phyloP scores from a whole-genome alignment of 495 filamentous ascomycete genomes.

The Podospora tetraspora region DNA sequence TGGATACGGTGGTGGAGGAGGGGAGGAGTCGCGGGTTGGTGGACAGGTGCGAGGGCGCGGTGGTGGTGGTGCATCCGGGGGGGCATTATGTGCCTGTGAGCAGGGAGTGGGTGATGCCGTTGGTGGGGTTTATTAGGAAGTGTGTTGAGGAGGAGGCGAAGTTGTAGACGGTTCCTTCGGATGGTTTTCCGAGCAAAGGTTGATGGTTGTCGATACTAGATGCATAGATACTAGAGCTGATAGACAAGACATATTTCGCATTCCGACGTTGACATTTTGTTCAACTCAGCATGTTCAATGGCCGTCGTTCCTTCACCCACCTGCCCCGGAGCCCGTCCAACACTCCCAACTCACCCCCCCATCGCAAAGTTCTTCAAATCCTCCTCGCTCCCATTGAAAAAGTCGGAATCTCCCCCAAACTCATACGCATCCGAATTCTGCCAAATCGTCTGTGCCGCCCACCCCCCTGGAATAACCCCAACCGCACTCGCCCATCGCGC shows the following conservation, averaged over 20 bases:
- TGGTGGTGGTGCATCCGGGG: conserved; percentile 78
- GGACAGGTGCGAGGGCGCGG: conserved; percentile 57
- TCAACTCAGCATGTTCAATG: not conserved
- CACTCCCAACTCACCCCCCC: not conserved
- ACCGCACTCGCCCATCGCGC: conserved; percentile 47
- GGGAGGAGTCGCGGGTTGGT: conserved; percentile 57
- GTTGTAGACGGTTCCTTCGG: too few species aligned
- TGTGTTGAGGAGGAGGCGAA: conserved; percentile 35
- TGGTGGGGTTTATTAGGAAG: conserved; percentile 70
- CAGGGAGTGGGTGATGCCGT: conserved; percentile 69
- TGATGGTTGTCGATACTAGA: too few species aligned
- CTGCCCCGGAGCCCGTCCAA: not conserved
- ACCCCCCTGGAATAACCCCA: conserved; percentile 54
- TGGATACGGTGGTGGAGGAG: conserved; percentile 90
- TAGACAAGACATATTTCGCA: not conserved
- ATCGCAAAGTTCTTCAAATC: not conserved
- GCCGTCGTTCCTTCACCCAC: not conserved
- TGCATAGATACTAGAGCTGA: not conserved
- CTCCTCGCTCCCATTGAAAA: conserved; percentile 41
- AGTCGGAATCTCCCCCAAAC: conserved; percentile 49
- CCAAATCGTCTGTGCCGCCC: conserved; percentile 45
- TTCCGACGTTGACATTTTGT: not conserved
- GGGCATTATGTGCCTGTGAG: conserved; percentile 86
- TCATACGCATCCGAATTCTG: conserved; percentile 46
- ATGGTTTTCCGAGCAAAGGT: too few species aligned